phyloP scores from a whole-genome alignment of 108 stramenopile species.

The Nitzschia inconspicua region DNA sequence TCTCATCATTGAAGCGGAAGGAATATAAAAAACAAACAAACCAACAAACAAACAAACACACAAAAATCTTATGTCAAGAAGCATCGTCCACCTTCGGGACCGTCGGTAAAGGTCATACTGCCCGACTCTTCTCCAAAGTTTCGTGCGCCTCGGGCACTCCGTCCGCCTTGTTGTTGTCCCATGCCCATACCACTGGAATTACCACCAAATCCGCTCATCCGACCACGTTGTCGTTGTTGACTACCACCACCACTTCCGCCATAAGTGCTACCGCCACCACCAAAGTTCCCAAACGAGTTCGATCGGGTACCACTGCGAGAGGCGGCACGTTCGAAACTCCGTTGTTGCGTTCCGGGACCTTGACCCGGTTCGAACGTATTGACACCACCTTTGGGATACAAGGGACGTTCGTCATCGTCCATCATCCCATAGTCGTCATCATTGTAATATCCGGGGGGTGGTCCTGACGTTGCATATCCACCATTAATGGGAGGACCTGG shows the following conservation, averaged over 20 bases:
- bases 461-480: not conserved
- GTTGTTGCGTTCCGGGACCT: not conserved
- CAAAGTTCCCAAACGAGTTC: conserved; percentile 14
- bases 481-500: conserved; percentile 1
- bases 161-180: not conserved
- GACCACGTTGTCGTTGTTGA: conserved; percentile 4
- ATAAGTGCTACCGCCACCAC: not conserved
- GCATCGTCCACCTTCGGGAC: conserved; percentile 6
- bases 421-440: not conserved
- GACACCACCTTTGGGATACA: conserved; percentile 2
- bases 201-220: not conserved
- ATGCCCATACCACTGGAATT: not conserved
- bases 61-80: conserved; percentile 11
- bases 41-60: no score
- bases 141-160: not conserved
- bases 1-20: no score
- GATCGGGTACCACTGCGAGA: not conserved
- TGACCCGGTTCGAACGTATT: not conserved
- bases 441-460: not conserved
- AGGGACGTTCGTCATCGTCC: no score
- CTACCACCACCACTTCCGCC: no score
- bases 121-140: conserved; percentile 10
- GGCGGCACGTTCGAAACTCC: not conserved
- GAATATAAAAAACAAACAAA: no score
- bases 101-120: conserved; percentile 2